Conservation (phyloP, 2,329 filamentous ascomycete genomes). For the Tympanopsis confertula region DNA sequence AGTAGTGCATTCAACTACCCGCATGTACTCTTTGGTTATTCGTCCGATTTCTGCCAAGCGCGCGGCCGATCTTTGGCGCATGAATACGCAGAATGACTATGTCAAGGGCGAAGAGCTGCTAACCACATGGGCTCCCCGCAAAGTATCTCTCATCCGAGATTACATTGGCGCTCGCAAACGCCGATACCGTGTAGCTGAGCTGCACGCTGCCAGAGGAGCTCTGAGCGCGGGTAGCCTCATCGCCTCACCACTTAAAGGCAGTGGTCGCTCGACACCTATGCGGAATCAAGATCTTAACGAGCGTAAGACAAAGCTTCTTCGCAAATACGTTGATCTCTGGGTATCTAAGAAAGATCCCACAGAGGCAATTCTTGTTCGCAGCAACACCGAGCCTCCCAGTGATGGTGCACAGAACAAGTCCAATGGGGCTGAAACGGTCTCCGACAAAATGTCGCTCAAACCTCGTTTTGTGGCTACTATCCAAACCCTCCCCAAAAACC, state of each 20-base stretch:
- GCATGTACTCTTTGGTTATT: constrained; percentile 76
- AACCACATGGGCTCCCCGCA: constrained; percentile 73
- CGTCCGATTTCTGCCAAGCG: constrained; percentile 82
- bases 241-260: constrained; percentile 18
- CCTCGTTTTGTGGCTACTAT: constrained; percentile 67
- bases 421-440: constrained; percentile 20
- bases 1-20: constrained; percentile 76
- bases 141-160: constrained; percentile 83
- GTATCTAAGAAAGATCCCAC: constrained; percentile 43
- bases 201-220: constrained; percentile 62
- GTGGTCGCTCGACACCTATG: neutral
- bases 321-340: constrained; percentile 55
- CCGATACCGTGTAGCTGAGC: constrained; percentile 63
- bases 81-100: constrained; percentile 90
- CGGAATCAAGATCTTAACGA: constrained; percentile 22
- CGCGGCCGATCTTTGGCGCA: constrained; percentile 86
- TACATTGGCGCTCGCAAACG: constrained; percentile 68
- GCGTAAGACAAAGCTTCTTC: constrained; percentile 32
- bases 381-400: constrained; percentile 57
- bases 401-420: constrained; percentile 44
- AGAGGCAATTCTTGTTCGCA: constrained; percentile 40
- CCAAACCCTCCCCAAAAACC: constrained; percentile 69
- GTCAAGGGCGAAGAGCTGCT: constrained; percentile 90
- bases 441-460: constrained; percentile 14
- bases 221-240: constrained; percentile 46